These are phyloP conservation scores for Theobroma cacao DNA, from an alignment of 345 rosid species.

Conservation along the genomic window DNA sequence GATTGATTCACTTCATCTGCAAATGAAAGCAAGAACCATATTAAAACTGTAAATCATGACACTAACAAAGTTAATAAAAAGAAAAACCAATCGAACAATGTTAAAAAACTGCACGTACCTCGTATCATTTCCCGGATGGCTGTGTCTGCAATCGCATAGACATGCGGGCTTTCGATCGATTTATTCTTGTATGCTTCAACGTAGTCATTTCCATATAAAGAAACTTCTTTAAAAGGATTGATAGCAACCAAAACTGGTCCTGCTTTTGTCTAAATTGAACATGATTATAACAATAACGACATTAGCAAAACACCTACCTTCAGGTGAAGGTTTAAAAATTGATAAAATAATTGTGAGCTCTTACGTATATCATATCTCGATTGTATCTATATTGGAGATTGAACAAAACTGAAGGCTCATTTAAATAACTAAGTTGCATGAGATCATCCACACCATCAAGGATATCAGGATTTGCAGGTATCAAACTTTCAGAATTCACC, in stretches of 20 bases:
- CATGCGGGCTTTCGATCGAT: slow-evolving; percentile 80
- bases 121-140: slow-evolving; percentile 98
- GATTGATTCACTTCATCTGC: slow-evolving; percentile 99
- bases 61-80: background rate
- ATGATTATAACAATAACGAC: slow-evolving; percentile 16
- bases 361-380: slow-evolving; percentile 90
- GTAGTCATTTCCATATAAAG: slow-evolving; percentile 75
- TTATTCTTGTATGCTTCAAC: slow-evolving; percentile 83
- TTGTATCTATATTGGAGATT: slow-evolving; percentile 87
- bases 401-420: slow-evolving; percentile 94
- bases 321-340: slow-evolving; percentile 13
- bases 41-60: slow-evolving; percentile 21
- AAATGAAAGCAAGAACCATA: slow-evolving; percentile 22
- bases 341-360: slow-evolving; percentile 30
- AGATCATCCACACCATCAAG: slow-evolving; percentile 98
- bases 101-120: slow-evolving; percentile 47
- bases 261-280: slow-evolving; percentile 78
- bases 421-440: slow-evolving; percentile 97
- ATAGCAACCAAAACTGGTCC: slow-evolving; percentile 95
- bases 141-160: slow-evolving; percentile 93
- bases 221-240: slow-evolving; percentile 94
- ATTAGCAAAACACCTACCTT: slow-evolving; percentile 8
- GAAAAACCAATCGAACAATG: slow-evolving; percentile 6
- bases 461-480: slow-evolving; percentile 95
- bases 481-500: slow-evolving; percentile 66